phyloP scores from a whole-genome alignment of 2,329 filamentous ascomycete genomes.

The Penicillium digitatum region DNA sequence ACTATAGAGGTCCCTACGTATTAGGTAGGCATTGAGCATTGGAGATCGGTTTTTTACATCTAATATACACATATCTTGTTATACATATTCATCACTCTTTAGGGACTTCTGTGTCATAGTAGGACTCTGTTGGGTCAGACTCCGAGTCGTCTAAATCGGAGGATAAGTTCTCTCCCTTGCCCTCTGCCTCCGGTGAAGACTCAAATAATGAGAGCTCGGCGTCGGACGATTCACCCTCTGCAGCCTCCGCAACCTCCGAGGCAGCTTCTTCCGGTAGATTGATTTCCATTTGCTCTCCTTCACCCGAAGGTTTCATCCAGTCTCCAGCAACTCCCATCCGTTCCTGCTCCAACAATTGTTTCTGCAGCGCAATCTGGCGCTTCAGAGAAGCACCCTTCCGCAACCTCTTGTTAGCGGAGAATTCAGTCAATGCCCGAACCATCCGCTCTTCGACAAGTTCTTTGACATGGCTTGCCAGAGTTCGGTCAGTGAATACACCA shows the following conservation, averaged over 20 bases:
- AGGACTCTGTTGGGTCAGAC: background rate
- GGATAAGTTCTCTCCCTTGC: background rate
- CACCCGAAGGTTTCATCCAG: constrained; percentile 11
- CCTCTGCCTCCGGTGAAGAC: background rate
- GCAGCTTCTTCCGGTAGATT: constrained; percentile 20
- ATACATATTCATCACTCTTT: constrained; percentile 5
- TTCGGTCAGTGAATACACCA: constrained; percentile 71
- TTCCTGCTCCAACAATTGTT: constrained; percentile 32
- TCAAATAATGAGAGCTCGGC: background rate
- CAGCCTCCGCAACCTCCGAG: background rate
- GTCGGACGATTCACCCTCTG: background rate
- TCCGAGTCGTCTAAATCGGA: background rate
- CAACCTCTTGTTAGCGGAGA: constrained; percentile 48
- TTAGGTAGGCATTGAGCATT: background rate
- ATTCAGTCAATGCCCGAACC: constrained; percentile 56
- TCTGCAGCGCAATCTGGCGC: constrained; percentile 37
- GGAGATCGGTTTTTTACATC: constrained; percentile 16
- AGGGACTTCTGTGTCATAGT: constrained; percentile 1
- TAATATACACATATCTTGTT: constrained; percentile 22
- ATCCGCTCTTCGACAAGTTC: constrained; percentile 72
- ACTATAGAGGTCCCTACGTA: background rate
- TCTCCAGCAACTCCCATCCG: constrained; percentile 24
- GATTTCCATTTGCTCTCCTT: constrained; percentile 7
- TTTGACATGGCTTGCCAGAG: constrained; percentile 75
- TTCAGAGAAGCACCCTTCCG: constrained; percentile 38